Percentiles rank a stretch among this genome's conserved stretches.
Evolutionary conservation across 2,329 filamentous ascomycete species (phyloP).

Genomic region (Lasiodiplodia gonubiensis): DNA sequence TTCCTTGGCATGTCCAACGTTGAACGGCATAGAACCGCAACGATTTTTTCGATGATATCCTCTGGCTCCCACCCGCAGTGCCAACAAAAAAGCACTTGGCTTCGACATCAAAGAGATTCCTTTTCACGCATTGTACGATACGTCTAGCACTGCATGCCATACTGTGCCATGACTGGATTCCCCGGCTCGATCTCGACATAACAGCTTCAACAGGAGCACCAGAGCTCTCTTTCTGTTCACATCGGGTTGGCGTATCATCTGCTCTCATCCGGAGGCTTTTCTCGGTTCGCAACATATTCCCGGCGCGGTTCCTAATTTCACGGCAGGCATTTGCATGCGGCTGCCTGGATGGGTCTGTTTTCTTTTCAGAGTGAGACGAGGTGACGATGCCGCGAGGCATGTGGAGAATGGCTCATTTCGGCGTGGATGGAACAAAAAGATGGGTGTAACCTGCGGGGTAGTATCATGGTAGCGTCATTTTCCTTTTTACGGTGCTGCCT

Average conservation of each 20-base stretch:
- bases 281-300: conserved; percentile 11
- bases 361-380: conserved; percentile 6
- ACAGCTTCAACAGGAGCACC: conserved; percentile 3
- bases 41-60: conserved; percentile 10
- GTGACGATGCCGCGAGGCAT: conserved; percentile 10
- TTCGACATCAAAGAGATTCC: conserved; percentile 19
- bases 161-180: conserved; percentile 7
- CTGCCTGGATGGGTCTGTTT: conserved; percentile 4
- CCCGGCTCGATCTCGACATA: conserved; percentile 12
- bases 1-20: conserved; percentile 11
- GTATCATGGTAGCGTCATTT: conserved; percentile 13
- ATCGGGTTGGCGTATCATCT: conserved; percentile 18
- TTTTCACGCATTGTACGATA: conserved; percentile 29
- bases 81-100: conserved; percentile 11
- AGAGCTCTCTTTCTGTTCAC: conserved; percentile 20
- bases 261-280: conserved; percentile 17
- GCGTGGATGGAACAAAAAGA: conserved; percentile 17
- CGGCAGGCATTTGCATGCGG: conserved; percentile 4
- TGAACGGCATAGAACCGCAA: neutral
- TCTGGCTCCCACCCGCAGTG: conserved; percentile 3
- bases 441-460: conserved; percentile 2
- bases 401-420: conserved; percentile 1
- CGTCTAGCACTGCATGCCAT: conserved; percentile 23
- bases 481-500: neutral
- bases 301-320: conserved; percentile 5